phyloP scores from a whole-genome alignment of 2,329 filamentous ascomycete genomes.

The Magnaporthiopsis poae region DNA sequence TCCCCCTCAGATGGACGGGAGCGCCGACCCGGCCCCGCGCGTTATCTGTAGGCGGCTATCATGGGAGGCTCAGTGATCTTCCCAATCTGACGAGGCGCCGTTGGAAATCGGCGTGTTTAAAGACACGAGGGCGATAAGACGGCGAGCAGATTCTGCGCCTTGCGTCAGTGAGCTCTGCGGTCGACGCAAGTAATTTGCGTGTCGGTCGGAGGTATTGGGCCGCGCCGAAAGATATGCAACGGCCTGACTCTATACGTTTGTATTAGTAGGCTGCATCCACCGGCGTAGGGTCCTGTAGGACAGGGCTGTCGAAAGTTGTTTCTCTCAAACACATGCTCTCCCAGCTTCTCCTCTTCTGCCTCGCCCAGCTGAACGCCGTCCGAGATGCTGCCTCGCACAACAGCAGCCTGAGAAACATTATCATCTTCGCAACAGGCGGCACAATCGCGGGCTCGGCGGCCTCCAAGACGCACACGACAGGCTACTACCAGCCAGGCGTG shows the following conservation, averaged over 20 bases:
- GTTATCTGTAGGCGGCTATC: neutral
- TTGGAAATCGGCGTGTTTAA: neutral
- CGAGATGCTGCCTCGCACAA: neutral
- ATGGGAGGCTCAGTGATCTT: neutral
- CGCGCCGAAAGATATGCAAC: neutral
- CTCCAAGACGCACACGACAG: constrained; percentile 36
- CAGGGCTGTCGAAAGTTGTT: neutral
- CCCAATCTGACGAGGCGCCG: neutral
- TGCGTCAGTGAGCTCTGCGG: neutral
- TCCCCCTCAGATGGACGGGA: neutral
- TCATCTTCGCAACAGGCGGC: constrained; percentile 47
- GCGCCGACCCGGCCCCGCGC: no score
- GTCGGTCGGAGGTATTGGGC: neutral
- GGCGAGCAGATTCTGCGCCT: neutral
- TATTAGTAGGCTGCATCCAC: neutral
- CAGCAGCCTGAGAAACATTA: constrained; percentile 41
- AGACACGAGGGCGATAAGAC: neutral
- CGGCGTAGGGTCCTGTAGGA: neutral
- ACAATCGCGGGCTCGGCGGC: constrained; percentile 46
- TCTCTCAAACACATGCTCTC: neutral
- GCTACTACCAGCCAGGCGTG: constrained; percentile 33
- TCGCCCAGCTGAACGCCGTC: neutral
- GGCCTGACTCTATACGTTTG: neutral
- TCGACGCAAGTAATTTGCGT: neutral
- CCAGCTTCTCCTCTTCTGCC: neutral